Conservation (phyloP, 169 alveolate species). For the Plasmodium sp. region DNA sequence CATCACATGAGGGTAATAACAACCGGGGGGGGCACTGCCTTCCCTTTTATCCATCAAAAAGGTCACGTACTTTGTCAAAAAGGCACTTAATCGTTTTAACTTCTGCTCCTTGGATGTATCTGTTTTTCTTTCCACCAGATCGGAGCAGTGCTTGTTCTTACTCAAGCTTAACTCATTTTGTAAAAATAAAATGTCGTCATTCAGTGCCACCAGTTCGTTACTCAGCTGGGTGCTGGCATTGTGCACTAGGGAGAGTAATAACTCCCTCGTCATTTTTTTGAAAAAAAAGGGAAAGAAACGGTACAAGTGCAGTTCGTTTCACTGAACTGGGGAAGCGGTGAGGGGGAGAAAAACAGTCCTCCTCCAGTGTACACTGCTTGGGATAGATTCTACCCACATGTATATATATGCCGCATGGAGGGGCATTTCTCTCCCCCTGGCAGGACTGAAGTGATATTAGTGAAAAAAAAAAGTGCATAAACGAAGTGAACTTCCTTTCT, state of each 20-base stretch:
- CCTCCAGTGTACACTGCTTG: not conserved
- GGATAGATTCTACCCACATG: not conserved
- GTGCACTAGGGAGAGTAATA: conserved; percentile 32
- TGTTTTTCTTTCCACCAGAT: conserved; percentile 1
- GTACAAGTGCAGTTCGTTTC: not conserved
- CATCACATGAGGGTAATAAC: not conserved
- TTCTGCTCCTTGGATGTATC: conserved; percentile 6
- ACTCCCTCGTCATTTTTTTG: conserved; percentile 30
- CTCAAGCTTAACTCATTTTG: not conserved
- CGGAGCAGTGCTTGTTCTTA: not conserved
- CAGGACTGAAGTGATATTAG: not conserved
- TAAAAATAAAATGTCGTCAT: conserved; percentile 31
- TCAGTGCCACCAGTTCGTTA: conserved; percentile 23
- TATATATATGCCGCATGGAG: not conserved
- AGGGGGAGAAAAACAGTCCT: not conserved
- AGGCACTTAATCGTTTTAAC: conserved; percentile 20
- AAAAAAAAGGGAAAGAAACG: not conserved
- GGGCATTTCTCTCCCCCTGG: not conserved
- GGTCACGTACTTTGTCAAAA: conserved; percentile 23
- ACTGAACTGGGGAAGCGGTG: not conserved
- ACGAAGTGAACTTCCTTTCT: not conserved
- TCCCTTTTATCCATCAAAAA: conserved; percentile 9
- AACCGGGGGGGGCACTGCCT: not conserved
- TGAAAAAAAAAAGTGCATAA: not conserved
- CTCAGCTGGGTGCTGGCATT: conserved; percentile 42